These are phyloP conservation scores for Artemisia annua DNA, from an alignment of 129 eudicot genomes.

Conservation along the genomic window DNA sequence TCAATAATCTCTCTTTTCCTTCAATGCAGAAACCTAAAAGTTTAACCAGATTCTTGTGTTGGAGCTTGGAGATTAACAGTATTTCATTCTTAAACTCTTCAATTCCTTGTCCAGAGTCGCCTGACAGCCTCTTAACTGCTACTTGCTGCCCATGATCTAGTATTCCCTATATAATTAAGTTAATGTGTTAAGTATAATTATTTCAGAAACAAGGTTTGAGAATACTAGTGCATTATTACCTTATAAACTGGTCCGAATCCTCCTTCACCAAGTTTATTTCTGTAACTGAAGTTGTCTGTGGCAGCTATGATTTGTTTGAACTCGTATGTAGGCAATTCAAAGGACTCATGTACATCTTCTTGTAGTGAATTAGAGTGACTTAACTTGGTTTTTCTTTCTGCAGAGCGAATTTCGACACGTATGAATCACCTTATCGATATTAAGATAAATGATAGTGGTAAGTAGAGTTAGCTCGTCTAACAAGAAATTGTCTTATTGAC, in stretches of 20 bases:
- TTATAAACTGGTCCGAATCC: too few relatives aligned
- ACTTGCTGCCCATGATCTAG: too few relatives aligned
- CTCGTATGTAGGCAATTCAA: conserved; percentile 13
- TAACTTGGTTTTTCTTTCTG: background rate
- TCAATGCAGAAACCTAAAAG: conserved; percentile 35
- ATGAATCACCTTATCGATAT: too few relatives aligned
- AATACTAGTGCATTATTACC: too few relatives aligned
- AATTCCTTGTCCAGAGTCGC: too few relatives aligned
- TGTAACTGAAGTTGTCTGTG: conserved; percentile 28
- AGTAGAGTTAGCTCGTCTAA: background rate
- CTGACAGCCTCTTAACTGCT: too few relatives aligned
- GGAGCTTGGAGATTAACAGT: conserved; percentile 30
- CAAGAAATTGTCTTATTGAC: background rate
- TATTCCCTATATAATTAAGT: too few relatives aligned
- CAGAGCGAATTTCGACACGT: background rate
- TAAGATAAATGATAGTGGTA: too few relatives aligned
- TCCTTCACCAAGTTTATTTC: conserved; percentile 41
- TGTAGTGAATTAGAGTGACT: background rate
- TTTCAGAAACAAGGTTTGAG: too few relatives aligned
- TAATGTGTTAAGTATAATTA: too few relatives aligned
- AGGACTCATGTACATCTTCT: background rate
- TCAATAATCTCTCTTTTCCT: conserved; percentile 35
- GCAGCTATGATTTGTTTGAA: conserved; percentile 27
- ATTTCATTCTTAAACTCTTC: conserved; percentile 39
- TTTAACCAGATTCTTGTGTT: conserved; percentile 38